Evolutionary conservation across 371 early-diverging fungal genomes (phyloP).

Genomic region (Actinomucor elegans): DNA sequence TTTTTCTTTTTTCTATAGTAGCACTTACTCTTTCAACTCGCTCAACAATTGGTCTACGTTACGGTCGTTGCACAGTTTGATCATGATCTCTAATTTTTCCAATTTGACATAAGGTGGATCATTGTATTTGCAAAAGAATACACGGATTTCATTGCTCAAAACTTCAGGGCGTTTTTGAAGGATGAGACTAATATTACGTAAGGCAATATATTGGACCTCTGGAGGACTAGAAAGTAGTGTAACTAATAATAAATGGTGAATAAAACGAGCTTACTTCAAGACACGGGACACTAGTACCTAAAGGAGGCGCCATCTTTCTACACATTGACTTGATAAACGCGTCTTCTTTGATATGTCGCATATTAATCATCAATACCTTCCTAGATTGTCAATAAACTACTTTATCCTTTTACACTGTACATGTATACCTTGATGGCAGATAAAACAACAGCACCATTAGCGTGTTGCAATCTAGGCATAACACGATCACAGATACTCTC

Average conservation of each 20-base stretch:
- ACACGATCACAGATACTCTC: conserved; percentile 87
- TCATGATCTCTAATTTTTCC: conserved; percentile 94
- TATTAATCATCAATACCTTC: conserved; percentile 69
- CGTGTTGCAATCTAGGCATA: conserved; percentile 89
- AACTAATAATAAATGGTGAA: conserved; percentile 47
- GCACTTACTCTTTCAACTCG: conserved; percentile 86
- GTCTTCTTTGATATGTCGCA: conserved; percentile 65
- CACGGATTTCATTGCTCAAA: conserved; percentile 86
- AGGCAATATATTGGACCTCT: conserved; percentile 95
- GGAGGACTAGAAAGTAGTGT: conserved; percentile 86
- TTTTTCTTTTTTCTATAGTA: neutral
- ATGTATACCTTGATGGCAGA: conserved; percentile 71
- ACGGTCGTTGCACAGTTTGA: conserved; percentile 77
- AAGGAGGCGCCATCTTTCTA: conserved; percentile 89
- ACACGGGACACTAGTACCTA: conserved; percentile 53
- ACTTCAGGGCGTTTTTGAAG: conserved; percentile 91
- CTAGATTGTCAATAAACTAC: too few relatives aligned
- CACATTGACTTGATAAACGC: conserved; percentile 65
- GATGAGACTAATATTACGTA: conserved; percentile 94
- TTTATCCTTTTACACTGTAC: too few relatives aligned
- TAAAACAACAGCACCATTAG: conserved; percentile 90
- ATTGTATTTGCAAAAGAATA: conserved; percentile 98
- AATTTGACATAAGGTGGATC: conserved; percentile 98
- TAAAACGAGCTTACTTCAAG: neutral
- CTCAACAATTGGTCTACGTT: conserved; percentile 91